Conservation (phyloP, 192 early-diverging fungal genomes). For the Entomortierella parvispora region DNA sequence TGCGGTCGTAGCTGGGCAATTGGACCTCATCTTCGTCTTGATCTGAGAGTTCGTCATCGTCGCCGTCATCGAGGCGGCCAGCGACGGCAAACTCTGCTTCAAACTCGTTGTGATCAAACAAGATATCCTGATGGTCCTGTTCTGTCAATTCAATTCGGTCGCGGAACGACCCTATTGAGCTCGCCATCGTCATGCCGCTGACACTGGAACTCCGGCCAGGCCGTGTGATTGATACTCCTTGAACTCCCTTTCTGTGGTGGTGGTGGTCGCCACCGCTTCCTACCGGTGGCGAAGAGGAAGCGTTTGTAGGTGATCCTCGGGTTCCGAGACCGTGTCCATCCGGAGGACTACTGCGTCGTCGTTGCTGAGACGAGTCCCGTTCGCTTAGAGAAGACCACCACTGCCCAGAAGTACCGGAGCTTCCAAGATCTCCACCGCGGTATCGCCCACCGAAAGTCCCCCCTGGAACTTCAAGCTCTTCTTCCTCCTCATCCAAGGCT, state of each 20-base stretch:
- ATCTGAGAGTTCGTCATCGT: constrained; percentile 26
- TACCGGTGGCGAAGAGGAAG: not conserved
- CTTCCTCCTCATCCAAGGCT: constrained; percentile 46
- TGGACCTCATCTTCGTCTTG: constrained; percentile 48
- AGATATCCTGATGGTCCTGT: constrained; percentile 15
- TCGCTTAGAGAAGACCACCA: constrained; percentile 16
- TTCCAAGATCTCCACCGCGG: not conserved
- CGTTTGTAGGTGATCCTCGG: not conserved
- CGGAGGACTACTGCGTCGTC: not conserved
- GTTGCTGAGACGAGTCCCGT: not conserved
- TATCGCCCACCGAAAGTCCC: not conserved
- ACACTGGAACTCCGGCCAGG: constrained; percentile 37
- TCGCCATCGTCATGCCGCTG: constrained; percentile 39
- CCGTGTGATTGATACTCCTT: not conserved
- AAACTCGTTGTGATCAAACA: constrained; percentile 33
- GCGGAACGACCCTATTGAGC: constrained; percentile 43
- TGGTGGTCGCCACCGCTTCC: constrained; percentile 7
- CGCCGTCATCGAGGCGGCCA: not conserved
- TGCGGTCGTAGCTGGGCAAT: constrained; percentile 3
- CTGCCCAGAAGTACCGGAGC: not conserved
- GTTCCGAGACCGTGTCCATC: not conserved
- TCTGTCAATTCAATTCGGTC: constrained; percentile 43
- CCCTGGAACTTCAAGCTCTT: constrained; percentile 22
- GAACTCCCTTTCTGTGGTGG: not conserved
- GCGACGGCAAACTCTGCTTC: not conserved